phyloP scores from a whole-genome alignment of 2,329 filamentous ascomycete species.

The Ceratocystis diversiconidia region DNA sequence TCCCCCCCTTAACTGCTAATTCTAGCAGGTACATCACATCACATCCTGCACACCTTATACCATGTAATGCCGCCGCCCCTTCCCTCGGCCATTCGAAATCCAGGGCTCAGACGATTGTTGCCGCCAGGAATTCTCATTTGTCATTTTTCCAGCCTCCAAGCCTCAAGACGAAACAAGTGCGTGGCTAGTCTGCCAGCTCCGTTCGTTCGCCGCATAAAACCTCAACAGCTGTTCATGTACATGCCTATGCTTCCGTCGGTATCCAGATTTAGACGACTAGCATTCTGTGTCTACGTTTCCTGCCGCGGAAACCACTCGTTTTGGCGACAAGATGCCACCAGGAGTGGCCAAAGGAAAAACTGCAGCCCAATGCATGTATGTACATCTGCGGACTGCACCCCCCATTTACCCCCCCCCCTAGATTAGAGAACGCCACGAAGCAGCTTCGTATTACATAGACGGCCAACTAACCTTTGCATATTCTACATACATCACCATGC shows the following conservation, averaged over 20 bases:
- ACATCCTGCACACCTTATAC: neutral
- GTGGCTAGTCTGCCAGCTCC: neutral
- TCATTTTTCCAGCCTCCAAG: neutral
- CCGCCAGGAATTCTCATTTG: neutral
- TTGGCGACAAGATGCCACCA: neutral
- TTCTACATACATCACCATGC: conserved; percentile 11
- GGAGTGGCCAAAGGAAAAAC: neutral
- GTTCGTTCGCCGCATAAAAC: neutral
- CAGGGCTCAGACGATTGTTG: neutral
- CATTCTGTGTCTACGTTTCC: too few relatives aligned
- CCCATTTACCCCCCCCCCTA: neutral
- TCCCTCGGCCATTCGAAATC: neutral
- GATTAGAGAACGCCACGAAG: neutral
- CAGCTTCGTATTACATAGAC: neutral
- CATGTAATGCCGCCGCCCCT: too few relatives aligned
- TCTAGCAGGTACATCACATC: neutral
- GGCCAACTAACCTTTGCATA: neutral
- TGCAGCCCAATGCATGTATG: neutral
- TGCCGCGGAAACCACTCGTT: too few relatives aligned
- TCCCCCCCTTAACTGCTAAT: neutral
- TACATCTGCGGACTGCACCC: neutral
- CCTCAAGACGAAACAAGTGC: neutral
- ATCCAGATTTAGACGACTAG: neutral
- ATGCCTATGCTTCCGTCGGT: neutral
- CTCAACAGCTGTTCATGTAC: neutral